phyloP scores from a whole-genome alignment of 768 basidiomycete species.

The Sistotremastrum niveocremeum region DNA sequence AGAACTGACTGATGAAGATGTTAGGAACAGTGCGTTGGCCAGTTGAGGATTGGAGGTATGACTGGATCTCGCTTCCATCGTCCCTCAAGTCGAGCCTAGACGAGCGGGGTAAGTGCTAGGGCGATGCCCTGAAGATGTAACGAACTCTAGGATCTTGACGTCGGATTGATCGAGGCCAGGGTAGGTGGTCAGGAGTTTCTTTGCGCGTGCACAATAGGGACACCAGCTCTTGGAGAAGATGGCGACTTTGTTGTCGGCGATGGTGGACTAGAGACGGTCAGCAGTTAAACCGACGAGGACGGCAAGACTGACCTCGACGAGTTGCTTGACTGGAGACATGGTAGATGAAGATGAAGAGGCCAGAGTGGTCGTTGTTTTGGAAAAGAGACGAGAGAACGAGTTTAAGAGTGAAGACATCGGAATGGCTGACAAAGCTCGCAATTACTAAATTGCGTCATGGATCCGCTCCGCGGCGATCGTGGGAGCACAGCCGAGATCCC shows the following conservation, averaged over 20 bases:
- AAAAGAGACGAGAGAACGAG: too few species aligned
- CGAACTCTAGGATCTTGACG: slow-evolving; percentile 35
- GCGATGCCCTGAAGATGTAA: not conserved
- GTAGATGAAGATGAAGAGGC: not conserved
- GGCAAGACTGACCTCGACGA: slow-evolving; percentile 26
- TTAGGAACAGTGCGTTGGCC: slow-evolving; percentile 64
- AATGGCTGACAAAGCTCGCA: too few species aligned
- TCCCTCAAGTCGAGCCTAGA: slow-evolving; percentile 43
- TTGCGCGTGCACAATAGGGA: slow-evolving; percentile 37
- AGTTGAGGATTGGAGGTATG: slow-evolving; percentile 49
- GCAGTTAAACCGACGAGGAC: not conserved
- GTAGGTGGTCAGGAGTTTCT: slow-evolving; percentile 27
- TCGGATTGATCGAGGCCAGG: slow-evolving; percentile 19
- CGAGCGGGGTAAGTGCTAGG: not conserved
- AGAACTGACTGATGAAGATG: slow-evolving; percentile 51
- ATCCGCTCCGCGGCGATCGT: too few species aligned
- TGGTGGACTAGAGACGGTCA: slow-evolving; percentile 23
- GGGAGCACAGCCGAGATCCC: too few species aligned
- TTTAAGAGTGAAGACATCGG: too few species aligned
- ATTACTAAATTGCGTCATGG: too few species aligned
- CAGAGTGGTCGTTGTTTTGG: too few species aligned
- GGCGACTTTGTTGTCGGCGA: slow-evolving; percentile 35
- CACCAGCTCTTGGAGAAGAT: slow-evolving; percentile 52
- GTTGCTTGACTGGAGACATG: slow-evolving; percentile 12
- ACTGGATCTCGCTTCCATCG: slow-evolving; percentile 51